Conservation (phyloP, 140 eudicot genomes). For the Erigeron philadelphicus region DNA sequence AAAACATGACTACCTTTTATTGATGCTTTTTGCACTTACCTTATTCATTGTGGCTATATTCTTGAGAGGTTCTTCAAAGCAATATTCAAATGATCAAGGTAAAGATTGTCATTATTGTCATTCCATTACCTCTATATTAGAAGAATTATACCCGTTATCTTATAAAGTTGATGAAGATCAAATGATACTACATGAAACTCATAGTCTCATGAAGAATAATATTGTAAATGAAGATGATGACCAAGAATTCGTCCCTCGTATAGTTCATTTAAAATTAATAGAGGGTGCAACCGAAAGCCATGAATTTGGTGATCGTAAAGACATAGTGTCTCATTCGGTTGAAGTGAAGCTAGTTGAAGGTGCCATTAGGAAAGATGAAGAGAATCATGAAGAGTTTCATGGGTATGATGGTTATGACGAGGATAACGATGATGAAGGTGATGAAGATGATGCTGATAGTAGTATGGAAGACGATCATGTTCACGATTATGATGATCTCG, state of each 20-base stretch:
- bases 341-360: conserved; percentile 22
- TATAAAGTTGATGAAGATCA: conserved; percentile 22
- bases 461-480: neutral
- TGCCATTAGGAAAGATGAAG: conserved; percentile 9
- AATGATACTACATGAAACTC: conserved; percentile 18
- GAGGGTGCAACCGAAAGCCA: conserved; percentile 23
- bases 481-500: conserved; percentile 29
- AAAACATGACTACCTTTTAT: conserved; percentile 21
- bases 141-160: conserved; percentile 13
- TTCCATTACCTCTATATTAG: conserved; percentile 14
- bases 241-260: conserved; percentile 32
- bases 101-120: conserved; percentile 13
- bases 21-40: conserved; percentile 26
- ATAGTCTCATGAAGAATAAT: neutral
- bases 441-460: conserved; percentile 20
- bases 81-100: conserved; percentile 10
- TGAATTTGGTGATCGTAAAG: conserved; percentile 12
- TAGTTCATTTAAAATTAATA: conserved; percentile 28
- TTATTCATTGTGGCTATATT: conserved; percentile 25
- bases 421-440: conserved; percentile 32
- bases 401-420: conserved; percentile 36
- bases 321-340: conserved; percentile 6
- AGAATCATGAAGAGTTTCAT: conserved; percentile 23
- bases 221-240: conserved; percentile 13
- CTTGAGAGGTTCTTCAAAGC: conserved; percentile 21